Conservation (phyloP, 805 yeast genomes). For the Zygotorulaspora florentina region DNA sequence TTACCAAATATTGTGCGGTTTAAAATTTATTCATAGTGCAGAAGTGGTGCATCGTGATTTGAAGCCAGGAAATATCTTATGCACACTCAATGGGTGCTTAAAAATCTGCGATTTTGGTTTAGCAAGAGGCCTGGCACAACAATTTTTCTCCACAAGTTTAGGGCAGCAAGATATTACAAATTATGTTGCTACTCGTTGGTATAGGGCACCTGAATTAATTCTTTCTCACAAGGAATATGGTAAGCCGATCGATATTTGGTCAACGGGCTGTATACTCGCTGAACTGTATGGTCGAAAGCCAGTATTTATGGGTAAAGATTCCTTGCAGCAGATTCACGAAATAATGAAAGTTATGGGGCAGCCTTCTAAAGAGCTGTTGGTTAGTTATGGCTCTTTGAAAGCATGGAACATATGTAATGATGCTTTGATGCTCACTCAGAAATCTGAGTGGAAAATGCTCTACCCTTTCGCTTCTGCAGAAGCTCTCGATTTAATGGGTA, state of each 20-base stretch:
- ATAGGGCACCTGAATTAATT: slow-evolving; percentile 88
- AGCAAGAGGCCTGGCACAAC: slow-evolving; percentile 65
- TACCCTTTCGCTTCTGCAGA: slow-evolving; percentile 58
- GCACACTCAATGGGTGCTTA: slow-evolving; percentile 65
- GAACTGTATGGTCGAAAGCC: slow-evolving; percentile 82
- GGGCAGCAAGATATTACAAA: slow-evolving; percentile 52
- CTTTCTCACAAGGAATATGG: slow-evolving; percentile 56
- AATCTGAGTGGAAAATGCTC: slow-evolving; percentile 46
- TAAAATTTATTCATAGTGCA: slow-evolving; percentile 86
- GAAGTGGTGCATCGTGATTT: slow-evolving; percentile 89
- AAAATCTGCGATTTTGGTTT: slow-evolving; percentile 94
- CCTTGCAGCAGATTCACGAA: slow-evolving; percentile 63
- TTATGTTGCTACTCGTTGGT: slow-evolving; percentile 94
- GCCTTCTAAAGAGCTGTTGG: slow-evolving; percentile 50
- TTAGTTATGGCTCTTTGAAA: slow-evolving; percentile 42
- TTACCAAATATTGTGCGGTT: slow-evolving; percentile 81
- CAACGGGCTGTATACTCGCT: slow-evolving; percentile 84
- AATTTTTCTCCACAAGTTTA: slow-evolving; percentile 19
- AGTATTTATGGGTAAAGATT: slow-evolving; percentile 70
- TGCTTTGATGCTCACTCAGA: slow-evolving; percentile 41
- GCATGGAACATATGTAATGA: slow-evolving; percentile 46
- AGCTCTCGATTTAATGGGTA: slow-evolving; percentile 51
- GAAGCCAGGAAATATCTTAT: slow-evolving; percentile 85
- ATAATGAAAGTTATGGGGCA: slow-evolving; percentile 68
- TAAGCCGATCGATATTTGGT: slow-evolving; percentile 85